Evolutionary conservation across 805 yeast genomes (phyloP), one percentile per base, ranked within the genome.

Genomic region (Yarrowia divulgata): DNA sequence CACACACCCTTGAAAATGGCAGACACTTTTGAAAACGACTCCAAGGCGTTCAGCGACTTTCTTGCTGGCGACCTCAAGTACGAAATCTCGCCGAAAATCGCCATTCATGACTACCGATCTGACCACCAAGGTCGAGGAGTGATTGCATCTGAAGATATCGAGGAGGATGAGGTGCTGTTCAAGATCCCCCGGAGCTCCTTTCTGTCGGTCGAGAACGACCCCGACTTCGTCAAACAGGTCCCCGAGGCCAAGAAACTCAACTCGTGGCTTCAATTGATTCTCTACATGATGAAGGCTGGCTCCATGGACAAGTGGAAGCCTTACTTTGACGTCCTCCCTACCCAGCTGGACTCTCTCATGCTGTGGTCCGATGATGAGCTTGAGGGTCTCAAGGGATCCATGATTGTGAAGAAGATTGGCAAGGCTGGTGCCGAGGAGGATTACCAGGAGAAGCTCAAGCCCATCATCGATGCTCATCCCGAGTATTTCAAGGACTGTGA

Each of bases 191-290:
- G 90, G 68, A 74, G 76, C 1, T 77, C 84, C 0, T 77, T 90
- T 8, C 73, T 94, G 63, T 87, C 88, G 73, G 82, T 87, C n/a
- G 84, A 83, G 18, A 89, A 87, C 10, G 85, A 88, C 37, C 76
- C 85, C 8, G 73, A 71, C 35, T 70, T 74, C 55, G 42, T 67
- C 13, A 71, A 63, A 42, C 62, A 69, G 42, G 71, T 79, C 4
- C 75, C 74, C 16, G 74, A 72, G 54, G 69, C 74, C 35, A 66
- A 70, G 19, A 73, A 73, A 7, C 48, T 46, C 40, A 63, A 16
- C 74, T 89, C 88, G 57, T 94, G 98, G 98, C 90, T 90, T 69
- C 86, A 89, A 0, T 79, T 95, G 70, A 88, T 93, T 52, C 75
- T 91, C 48, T 83, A 88, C 18, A 81, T 94, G 72, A 79, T 88